Evolutionary conservation across 495 filamentous ascomycete species (phyloP).

Genomic region (Acidomyces sp.): DNA sequence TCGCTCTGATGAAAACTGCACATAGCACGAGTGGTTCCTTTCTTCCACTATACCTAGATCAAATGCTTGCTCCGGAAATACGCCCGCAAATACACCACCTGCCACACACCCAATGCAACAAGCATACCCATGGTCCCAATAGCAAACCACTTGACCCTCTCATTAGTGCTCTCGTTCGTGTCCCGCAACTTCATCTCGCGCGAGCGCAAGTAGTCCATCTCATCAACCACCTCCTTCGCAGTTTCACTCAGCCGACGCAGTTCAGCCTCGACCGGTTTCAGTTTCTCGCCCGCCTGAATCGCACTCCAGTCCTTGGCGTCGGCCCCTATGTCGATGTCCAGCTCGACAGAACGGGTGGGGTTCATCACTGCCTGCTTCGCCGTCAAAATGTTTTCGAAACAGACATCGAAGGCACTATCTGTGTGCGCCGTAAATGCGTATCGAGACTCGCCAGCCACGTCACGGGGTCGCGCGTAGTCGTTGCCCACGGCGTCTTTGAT

Average conservation of each 20-base stretch:
- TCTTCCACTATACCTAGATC: constrained; percentile 13
- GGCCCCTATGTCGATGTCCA: constrained; percentile 97
- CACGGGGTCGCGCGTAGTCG: constrained; percentile 81
- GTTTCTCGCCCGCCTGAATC: constrained; percentile 91
- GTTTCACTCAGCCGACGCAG: constrained; percentile 59
- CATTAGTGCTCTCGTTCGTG: constrained; percentile 99
- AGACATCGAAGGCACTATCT: constrained; percentile 92
- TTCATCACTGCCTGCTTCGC: constrained; percentile 34
- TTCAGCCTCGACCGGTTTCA: constrained; percentile 94
- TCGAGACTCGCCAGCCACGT: constrained; percentile 81
- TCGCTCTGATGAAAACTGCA: too few species aligned
- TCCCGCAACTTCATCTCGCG: constrained; percentile 93
- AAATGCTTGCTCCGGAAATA: constrained; percentile 60
- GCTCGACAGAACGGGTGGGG: constrained; percentile 66
- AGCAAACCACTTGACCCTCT: constrained; percentile 96
- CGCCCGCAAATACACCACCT: constrained; percentile 91
- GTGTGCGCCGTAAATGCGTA: constrained; percentile 92
- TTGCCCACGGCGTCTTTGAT: constrained; percentile 91
- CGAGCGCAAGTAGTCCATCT: constrained; percentile 58
- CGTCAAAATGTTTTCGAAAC: constrained; percentile 77
- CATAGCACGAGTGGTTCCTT: too few species aligned
- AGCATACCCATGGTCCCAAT: constrained; percentile 91
- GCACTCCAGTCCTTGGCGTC: constrained; percentile 97
- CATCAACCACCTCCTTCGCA: constrained; percentile 29
- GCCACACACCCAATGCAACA: constrained; percentile 82